These are phyloP conservation scores for Delphinella strobiligena DNA, from an alignment of 2,329 filamentous ascomycete species.

Conservation along the genomic window DNA sequence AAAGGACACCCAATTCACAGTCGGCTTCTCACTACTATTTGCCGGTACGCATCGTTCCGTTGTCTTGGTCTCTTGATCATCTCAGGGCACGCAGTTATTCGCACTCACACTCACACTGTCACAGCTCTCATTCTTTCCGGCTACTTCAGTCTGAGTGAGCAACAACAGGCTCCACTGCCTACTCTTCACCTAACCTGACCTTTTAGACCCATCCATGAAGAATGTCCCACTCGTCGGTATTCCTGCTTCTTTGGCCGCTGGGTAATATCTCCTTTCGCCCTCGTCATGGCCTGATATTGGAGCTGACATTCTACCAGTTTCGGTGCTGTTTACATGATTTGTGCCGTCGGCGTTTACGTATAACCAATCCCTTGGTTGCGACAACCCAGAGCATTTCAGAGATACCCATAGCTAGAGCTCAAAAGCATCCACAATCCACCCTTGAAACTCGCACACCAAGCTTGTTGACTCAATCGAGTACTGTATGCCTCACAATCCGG, in stretches of 20 bases:
- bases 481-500: too few species aligned
- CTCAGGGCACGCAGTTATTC: too few species aligned
- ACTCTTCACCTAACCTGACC: neutral
- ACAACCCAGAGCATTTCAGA: neutral
- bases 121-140: slow-evolving; percentile 57
- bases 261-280: slow-evolving; percentile 43
- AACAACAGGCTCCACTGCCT: slow-evolving; percentile 6
- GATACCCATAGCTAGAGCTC: slow-evolving; percentile 5
- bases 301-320: slow-evolving; percentile 45
- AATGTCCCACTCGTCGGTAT: slow-evolving; percentile 69
- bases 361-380: slow-evolving; percentile 31
- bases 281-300: slow-evolving; percentile 7
- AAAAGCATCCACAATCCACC: too few species aligned
- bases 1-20: slow-evolving; percentile 73
- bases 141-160: slow-evolving; percentile 73
- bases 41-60: slow-evolving; percentile 40
- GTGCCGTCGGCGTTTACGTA: slow-evolving; percentile 96
- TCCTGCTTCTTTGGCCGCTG: slow-evolving; percentile 78
- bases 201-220: slow-evolving; percentile 64
- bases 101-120: too few species aligned
- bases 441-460: too few species aligned
- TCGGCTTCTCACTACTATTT: slow-evolving; percentile 66
- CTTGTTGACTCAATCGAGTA: too few species aligned
- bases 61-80: too few species aligned
- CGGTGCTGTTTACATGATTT: slow-evolving; percentile 97